These are phyloP conservation scores for Pyrenopolyporus hunteri DNA, from an alignment of 495 filamentous ascomycete genomes.

Conservation along the genomic window DNA sequence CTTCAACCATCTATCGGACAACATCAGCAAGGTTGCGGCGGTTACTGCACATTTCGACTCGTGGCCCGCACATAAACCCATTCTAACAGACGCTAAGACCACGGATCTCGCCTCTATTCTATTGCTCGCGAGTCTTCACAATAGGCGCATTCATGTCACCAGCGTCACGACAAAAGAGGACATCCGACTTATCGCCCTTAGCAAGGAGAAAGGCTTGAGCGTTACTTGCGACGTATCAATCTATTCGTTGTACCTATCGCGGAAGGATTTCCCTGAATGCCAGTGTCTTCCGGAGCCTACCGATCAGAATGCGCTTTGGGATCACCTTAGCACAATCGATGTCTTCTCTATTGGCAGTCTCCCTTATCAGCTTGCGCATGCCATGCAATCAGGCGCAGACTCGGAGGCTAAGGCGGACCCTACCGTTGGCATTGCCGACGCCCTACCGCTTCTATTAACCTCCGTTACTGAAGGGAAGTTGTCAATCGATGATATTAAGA, in stretches of 20 bases:
- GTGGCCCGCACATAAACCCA: constrained; percentile 82
- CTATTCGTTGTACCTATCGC: constrained; percentile 80
- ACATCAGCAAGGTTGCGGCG: constrained; percentile 84
- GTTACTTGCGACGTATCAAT: constrained; percentile 86
- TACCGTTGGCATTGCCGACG: constrained; percentile 73
- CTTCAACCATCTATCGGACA: constrained; percentile 84
- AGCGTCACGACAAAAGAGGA: constrained; percentile 84
- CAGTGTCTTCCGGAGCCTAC: constrained; percentile 68
- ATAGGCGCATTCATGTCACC: constrained; percentile 82
- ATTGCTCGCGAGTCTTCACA: constrained; percentile 80
- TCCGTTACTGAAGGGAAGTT: constrained; percentile 78
- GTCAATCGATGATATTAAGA: constrained; percentile 74
- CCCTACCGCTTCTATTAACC: constrained; percentile 77
- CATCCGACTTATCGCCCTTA: constrained; percentile 77
- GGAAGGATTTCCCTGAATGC: constrained; percentile 74
- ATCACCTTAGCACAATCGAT: constrained; percentile 77
- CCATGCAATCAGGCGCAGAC: constrained; percentile 51
- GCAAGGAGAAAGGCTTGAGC: constrained; percentile 81
- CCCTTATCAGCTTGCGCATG: constrained; percentile 76
- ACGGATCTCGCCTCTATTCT: constrained; percentile 83
- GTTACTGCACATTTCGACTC: constrained; percentile 81
- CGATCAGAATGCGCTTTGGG: constrained; percentile 81
- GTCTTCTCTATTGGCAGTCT: constrained; percentile 84
- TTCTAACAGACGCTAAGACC: constrained; percentile 84
- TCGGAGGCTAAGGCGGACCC: constrained; percentile 45